Conservation (phyloP, 169 alveolate genomes). For the Perkinsus chesapeaki region DNA sequence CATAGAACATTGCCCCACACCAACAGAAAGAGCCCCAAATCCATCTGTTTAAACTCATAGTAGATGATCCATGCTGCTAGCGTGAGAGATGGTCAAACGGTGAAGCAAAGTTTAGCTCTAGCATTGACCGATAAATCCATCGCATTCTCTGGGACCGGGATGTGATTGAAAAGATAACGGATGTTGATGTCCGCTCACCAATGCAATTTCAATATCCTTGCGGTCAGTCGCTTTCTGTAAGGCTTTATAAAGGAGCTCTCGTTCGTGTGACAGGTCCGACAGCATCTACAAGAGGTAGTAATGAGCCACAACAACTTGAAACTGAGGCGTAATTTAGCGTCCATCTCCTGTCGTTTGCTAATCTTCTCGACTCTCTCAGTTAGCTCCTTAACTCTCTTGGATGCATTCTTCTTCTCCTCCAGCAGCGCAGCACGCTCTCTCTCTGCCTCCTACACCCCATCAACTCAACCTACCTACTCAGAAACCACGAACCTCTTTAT, state of each 20-base stretch:
- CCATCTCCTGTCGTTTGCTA: background rate
- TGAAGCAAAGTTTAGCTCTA: too few species aligned
- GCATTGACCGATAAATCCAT: too few species aligned
- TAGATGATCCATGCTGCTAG: too few species aligned
- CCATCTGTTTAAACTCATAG: too few species aligned
- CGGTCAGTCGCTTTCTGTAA: background rate
- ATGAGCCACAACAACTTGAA: background rate
- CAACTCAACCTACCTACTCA: too few species aligned
- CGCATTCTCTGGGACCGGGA: too few species aligned
- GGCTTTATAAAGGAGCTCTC: background rate
- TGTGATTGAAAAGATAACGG: too few species aligned
- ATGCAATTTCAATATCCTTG: background rate
- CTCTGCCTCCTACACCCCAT: background rate
- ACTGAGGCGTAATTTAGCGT: background rate
- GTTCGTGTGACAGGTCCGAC: background rate
- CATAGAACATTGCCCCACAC: too few species aligned
- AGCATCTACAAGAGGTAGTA: background rate
- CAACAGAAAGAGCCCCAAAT: too few species aligned
- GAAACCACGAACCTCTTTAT: background rate
- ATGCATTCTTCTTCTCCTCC: background rate
- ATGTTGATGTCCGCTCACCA: too few species aligned
- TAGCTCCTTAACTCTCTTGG: background rate
- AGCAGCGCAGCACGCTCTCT: background rate
- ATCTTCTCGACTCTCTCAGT: background rate
- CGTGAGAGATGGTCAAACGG: too few species aligned